Evolutionary conservation across 495 filamentous ascomycete genomes (phyloP).

Genomic region (Clohesyomyces aquaticus): DNA sequence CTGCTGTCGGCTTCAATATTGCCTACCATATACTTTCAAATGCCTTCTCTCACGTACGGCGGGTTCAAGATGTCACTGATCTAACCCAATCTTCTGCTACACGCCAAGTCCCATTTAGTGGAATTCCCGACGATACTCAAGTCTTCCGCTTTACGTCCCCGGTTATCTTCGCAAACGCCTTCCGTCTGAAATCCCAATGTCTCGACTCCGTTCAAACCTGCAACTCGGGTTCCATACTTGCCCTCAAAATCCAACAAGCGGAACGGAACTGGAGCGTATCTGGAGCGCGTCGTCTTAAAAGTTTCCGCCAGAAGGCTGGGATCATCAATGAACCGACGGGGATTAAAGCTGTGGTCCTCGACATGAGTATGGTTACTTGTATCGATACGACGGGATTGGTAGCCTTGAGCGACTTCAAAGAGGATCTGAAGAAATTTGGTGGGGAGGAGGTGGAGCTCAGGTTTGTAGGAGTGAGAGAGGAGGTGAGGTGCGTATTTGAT

Average conservation of each 20-base stretch:
- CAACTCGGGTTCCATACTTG: constrained; percentile 39
- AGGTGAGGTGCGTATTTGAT: constrained; percentile 5
- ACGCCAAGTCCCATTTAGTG: background rate
- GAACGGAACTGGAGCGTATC: constrained; percentile 55
- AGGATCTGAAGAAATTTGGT: constrained; percentile 30
- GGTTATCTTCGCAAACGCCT: constrained; percentile 47
- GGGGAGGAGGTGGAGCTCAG: constrained; percentile 26
- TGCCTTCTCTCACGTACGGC: constrained; percentile 53
- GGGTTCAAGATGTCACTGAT: constrained; percentile 29
- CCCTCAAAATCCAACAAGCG: constrained; percentile 43
- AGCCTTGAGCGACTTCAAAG: constrained; percentile 35
- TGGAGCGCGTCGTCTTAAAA: constrained; percentile 43
- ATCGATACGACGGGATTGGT: constrained; percentile 31
- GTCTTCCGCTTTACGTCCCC: constrained; percentile 13
- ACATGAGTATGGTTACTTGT: constrained; percentile 39
- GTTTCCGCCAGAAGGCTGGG: constrained; percentile 38
- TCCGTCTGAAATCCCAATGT: constrained; percentile 48
- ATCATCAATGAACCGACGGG: constrained; percentile 22
- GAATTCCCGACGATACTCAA: constrained; percentile 14
- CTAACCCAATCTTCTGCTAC: background rate
- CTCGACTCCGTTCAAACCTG: constrained; percentile 51
- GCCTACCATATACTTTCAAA: constrained; percentile 47
- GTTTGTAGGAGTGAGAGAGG: constrained; percentile 17
- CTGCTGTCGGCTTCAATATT: constrained; percentile 61
- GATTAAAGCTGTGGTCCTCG: constrained; percentile 38